A percentile compares a stretch with the other conserved stretches of the same genome.
Conservation (phyloP, 2,329 filamentous ascomycete species). For the Exophiala sp. region DNA sequence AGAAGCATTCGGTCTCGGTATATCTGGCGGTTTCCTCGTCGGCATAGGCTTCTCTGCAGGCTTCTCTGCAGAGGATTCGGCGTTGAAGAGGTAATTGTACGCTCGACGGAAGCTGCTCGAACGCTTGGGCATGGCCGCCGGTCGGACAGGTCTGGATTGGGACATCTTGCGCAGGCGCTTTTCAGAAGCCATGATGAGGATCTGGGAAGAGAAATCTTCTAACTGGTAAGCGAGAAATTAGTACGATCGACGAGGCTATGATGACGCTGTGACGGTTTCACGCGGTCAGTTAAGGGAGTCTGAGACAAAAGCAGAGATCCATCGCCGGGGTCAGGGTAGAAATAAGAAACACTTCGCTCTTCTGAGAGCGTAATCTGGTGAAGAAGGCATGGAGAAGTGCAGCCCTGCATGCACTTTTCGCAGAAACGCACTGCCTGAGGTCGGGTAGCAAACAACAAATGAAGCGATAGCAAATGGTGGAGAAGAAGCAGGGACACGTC, state of each 20-base stretch:
- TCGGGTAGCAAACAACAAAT: conserved; percentile 23
- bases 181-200: conserved; percentile 21
- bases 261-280: conserved; percentile 17
- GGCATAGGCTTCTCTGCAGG: background rate
- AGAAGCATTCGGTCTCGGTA: conserved; percentile 3
- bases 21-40: conserved; percentile 6
- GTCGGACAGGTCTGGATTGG: conserved; percentile 9
- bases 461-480: conserved; percentile 8
- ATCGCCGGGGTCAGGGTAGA: background rate
- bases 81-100: conserved; percentile 24
- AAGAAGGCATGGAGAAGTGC: background rate
- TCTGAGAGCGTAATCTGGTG: conserved; percentile 3
- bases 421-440: conserved; percentile 1
- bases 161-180: conserved; percentile 20
- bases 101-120: conserved; percentile 20
- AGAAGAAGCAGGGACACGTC: conserved; percentile 16
- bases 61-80: conserved; percentile 3
- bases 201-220: background rate
- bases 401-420: background rate
- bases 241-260: conserved; percentile 3
- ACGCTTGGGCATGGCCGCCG: conserved; percentile 13
- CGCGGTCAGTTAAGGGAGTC: conserved; percentile 9
- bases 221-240: conserved; percentile 3
- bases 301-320: background rate
- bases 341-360: background rate